Conservation (phyloP, 208 protist genomes). For the Phytomonas sp. region DNA sequence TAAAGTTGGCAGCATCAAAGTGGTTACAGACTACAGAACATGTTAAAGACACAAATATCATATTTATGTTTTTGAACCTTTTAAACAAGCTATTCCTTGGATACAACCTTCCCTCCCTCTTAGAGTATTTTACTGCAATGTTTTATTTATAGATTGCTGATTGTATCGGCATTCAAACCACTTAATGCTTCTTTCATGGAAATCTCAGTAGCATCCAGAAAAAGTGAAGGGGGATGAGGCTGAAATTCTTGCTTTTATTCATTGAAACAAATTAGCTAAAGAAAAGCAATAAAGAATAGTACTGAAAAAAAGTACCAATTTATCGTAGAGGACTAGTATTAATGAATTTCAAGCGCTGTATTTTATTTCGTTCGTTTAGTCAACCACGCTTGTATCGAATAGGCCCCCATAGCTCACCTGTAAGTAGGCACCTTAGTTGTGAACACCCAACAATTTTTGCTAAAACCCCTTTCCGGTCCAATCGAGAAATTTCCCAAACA, state of each 20-base stretch:
- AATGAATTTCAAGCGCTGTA: slow-evolving; percentile 1
- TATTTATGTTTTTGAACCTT: neutral
- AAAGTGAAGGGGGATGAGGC: neutral
- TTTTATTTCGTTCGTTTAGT: neutral
- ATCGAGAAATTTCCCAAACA: neutral
- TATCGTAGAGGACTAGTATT: neutral
- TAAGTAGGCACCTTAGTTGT: neutral
- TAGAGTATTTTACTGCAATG: neutral
- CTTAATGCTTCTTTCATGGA: neutral
- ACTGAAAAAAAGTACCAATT: neutral
- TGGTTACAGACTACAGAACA: neutral
- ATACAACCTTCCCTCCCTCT: neutral
- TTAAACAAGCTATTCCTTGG: neutral
- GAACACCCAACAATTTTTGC: neutral
- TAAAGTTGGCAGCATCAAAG: neutral
- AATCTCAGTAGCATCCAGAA: neutral
- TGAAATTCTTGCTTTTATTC: neutral
- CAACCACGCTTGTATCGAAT: neutral
- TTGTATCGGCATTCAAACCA: neutral
- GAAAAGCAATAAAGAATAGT: neutral
- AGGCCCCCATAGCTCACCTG: neutral
- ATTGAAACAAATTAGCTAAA: neutral
- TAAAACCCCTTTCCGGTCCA: neutral
- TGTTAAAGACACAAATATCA: neutral
- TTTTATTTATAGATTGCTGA: neutral